Conservation (phyloP, 192 early-diverging fungal genomes). For the Cetraspora pellucida region DNA sequence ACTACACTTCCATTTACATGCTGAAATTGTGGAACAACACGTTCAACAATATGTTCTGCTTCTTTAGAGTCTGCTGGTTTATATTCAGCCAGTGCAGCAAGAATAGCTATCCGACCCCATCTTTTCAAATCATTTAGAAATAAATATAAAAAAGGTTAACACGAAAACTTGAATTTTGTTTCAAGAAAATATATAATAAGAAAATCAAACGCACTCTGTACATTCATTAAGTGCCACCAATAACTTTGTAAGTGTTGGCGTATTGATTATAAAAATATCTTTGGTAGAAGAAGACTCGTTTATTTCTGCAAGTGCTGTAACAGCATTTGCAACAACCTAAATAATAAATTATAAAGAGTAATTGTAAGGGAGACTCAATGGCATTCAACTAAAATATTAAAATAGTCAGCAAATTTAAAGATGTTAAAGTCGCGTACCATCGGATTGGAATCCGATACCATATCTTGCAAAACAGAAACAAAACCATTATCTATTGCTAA, state of each 20-base stretch:
- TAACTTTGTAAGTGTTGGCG: constrained; percentile 73
- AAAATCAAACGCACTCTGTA: constrained; percentile 66
- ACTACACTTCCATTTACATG: constrained; percentile 98
- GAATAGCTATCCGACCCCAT: constrained; percentile 97
- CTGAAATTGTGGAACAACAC: constrained; percentile 88
- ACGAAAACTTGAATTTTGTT: neutral
- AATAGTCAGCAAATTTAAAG: constrained; percentile 1
- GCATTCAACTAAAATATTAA: neutral
- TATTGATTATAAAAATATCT: constrained; percentile 80
- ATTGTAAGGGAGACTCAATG: neutral
- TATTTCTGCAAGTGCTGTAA: constrained; percentile 91
- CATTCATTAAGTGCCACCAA: constrained; percentile 96
- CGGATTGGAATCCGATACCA: constrained; percentile 92
- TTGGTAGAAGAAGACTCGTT: constrained; percentile 67
- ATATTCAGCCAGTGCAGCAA: constrained; percentile 82
- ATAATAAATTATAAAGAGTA: constrained; percentile 20
- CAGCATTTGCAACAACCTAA: constrained; percentile 90
- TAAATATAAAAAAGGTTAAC: neutral
- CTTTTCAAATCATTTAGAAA: neutral
- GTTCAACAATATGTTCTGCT: constrained; percentile 86
- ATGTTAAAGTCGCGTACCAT: constrained; percentile 69
- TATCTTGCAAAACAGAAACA: constrained; percentile 77
- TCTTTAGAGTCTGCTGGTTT: constrained; percentile 75
- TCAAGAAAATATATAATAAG: neutral
- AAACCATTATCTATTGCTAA: constrained; percentile 94